Evolutionary conservation across 176 grass and related monocot species (phyloP).

Genomic region (Carex pumila): DNA sequence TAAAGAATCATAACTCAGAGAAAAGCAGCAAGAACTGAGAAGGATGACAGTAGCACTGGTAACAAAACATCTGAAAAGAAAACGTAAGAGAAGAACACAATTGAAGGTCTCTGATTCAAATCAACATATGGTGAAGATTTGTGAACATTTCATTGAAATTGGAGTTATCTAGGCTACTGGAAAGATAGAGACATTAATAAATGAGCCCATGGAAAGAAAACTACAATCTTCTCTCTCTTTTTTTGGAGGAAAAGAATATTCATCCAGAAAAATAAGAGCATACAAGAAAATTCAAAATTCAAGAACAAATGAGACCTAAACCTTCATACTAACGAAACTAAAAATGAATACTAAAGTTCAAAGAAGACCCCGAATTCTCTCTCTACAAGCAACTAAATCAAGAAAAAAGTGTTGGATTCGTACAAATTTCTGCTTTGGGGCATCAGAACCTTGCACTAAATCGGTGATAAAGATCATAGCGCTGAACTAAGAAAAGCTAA

Average conservation of each 20-base stretch:
- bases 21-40: neutral
- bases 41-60: neutral
- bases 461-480: neutral
- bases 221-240: neutral
- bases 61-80: neutral
- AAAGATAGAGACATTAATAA: neutral
- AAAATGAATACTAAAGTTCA: neutral
- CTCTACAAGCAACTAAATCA: neutral
- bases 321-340: neutral
- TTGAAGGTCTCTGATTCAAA: neutral
- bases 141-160: neutral
- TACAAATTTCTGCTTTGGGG: neutral
- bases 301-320: neutral
- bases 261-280: neutral
- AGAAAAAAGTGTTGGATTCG: neutral
- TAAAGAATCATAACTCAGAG: neutral
- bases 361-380: neutral
- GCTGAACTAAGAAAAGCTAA: neutral
- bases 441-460: neutral
- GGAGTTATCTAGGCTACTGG: neutral
- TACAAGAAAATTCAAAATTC: neutral
- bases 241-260: neutral
- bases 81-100: neutral
- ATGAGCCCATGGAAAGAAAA: neutral
- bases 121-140: neutral